Base-by-base conservation (phyloP, 2,329 filamentous ascomycete genomes). In the Cadophora sp. region DNA sequence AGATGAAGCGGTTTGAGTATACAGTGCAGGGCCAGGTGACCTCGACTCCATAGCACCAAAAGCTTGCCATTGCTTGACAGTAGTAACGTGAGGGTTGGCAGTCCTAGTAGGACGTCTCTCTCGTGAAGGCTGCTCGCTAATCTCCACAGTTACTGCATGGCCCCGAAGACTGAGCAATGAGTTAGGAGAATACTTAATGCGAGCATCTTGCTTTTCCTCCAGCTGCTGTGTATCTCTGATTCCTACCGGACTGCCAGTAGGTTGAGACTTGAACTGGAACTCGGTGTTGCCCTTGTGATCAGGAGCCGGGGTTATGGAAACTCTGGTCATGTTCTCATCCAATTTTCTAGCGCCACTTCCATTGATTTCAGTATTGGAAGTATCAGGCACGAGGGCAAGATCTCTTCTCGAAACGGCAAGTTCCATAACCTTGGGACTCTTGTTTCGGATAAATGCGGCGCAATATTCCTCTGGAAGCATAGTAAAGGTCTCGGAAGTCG, bases 131-230 rank as follows among this genome's bases (percentile, higher is more conserved):
- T 63, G 61, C n/a, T 27, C 61, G 9, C 22, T 26, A 7, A 63
- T 63, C n/a, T 63, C 48, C 9, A 63, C 31, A 3, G 48, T 12
- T n/a, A 53, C 22, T 51, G 61, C 61, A 53, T 63, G 46, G 48
- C 29, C 5, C 16, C 61, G 61, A 27, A 63, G 46, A 12, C 24
- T 29, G 29, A 63, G 31, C 16, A 63, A 40, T 9, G n/a, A 37
- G 34, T 55, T 12, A 11, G 61, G 48, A 19, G 61, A 63, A 40
- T 63, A 63, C 22, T 63, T 63, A 27, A 62, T 51, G 11, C 60
- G 43, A 51, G 26, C 26, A 11, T 62, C 60, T 3, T 50, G 7
- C 6, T 19, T 16, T 34, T 19, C 3, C 19, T 51, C 16, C n/a
- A 34, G 22, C 16, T 16, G n/a, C 3, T 37, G 22, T 14, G 34